phyloP scores from a whole-genome alignment of 2,329 filamentous ascomycete genomes.

The Xylariaceae sp. region DNA sequence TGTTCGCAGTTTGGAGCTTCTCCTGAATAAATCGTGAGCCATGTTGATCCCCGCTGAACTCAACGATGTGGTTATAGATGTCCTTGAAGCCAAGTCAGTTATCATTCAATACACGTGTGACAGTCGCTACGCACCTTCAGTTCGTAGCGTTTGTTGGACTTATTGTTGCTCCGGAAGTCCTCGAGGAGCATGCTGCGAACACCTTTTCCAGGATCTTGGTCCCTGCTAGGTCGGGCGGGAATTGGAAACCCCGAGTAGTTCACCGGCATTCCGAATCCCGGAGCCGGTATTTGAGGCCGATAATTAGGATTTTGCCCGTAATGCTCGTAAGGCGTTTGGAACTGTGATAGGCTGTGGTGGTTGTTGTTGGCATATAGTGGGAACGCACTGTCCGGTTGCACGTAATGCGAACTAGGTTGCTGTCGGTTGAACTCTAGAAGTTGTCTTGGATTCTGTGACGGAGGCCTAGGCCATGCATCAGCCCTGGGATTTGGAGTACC shows the following conservation, averaged over 20 bases:
- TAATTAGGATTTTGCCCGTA: constrained; percentile 41
- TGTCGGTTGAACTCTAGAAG: constrained; percentile 45
- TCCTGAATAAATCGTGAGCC: constrained; percentile 95
- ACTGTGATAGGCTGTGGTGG: constrained; percentile 44
- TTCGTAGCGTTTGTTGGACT: constrained; percentile 74
- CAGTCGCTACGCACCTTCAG: constrained; percentile 60
- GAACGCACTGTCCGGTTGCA: constrained; percentile 36
- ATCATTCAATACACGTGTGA: not conserved
- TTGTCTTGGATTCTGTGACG: constrained; percentile 40
- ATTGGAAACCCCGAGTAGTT: constrained; percentile 33
- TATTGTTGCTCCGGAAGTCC: constrained; percentile 76
- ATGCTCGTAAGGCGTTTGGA: constrained; percentile 39
- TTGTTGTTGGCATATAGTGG: constrained; percentile 39
- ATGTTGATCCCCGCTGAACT: constrained; percentile 94
- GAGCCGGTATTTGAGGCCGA: constrained; percentile 39
- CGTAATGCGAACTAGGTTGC: constrained; percentile 37
- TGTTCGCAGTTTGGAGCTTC: constrained; percentile 89
- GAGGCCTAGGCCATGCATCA: constrained; percentile 45
- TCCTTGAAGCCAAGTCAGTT: constrained; percentile 52
- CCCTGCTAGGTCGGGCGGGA: constrained; percentile 47
- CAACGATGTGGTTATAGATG: constrained; percentile 84
- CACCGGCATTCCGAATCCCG: constrained; percentile 38
- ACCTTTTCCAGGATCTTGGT: constrained; percentile 61
- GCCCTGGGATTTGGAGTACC: constrained; percentile 34
- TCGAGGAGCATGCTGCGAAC: constrained; percentile 74